These are phyloP conservation scores for Colletotrichum melonis DNA, from an alignment of 2,329 filamentous ascomycete species.

Conservation along the genomic window DNA sequence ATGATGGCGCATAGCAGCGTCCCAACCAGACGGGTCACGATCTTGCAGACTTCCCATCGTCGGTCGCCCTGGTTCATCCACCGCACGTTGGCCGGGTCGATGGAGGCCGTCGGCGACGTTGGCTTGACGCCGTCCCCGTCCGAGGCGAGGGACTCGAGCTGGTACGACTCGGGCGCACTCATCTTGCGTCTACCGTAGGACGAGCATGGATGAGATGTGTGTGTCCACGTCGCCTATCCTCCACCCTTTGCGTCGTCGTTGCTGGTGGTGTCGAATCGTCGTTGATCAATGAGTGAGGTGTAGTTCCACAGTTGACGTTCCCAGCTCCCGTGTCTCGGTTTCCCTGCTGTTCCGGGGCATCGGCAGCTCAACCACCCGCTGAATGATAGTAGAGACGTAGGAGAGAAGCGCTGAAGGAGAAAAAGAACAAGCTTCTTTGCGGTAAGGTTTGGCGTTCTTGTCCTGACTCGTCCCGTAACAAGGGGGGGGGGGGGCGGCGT, in stretches of 20 bases:
- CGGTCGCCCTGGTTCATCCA: constrained; percentile 30
- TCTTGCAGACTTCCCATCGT: constrained; percentile 40
- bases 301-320: background rate
- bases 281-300: background rate
- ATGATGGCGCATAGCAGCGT: constrained; percentile 32
- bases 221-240: background rate
- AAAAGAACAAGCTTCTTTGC: background rate
- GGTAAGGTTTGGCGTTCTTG: background rate
- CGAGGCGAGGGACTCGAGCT: constrained; percentile 29
- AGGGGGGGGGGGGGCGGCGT: background rate
- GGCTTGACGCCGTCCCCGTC: constrained; percentile 39
- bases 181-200: constrained; percentile 5
- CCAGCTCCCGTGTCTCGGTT: background rate
- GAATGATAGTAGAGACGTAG: background rate
- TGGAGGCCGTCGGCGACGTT: constrained; percentile 22
- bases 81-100: constrained; percentile 31
- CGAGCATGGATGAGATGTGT: constrained; percentile 1
- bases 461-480: constrained; percentile 6
- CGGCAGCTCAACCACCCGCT: background rate
- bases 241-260: background rate
- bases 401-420: background rate
- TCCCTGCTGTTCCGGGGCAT: background rate
- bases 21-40: constrained; percentile 38
- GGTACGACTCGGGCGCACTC: constrained; percentile 31
- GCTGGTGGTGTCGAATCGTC: background rate